These are phyloP conservation scores for Berberis vulgaris DNA, from an alignment of 164 flowering plant genomes.

Conservation along the genomic window DNA sequence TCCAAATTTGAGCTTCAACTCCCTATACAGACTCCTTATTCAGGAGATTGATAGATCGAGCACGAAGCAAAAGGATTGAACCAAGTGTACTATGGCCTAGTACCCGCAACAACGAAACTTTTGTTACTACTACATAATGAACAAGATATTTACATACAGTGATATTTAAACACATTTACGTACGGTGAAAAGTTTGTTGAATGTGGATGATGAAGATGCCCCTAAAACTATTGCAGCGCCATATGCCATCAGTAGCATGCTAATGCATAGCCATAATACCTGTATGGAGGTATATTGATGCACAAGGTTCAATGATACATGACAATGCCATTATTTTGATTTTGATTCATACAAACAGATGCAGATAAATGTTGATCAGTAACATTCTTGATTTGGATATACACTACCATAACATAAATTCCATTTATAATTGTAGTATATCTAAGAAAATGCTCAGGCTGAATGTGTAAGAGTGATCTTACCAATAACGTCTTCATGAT, in stretches of 20 bases:
- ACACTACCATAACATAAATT: too few species aligned
- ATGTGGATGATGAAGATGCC: conserved; percentile 23
- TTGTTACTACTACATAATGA: not conserved
- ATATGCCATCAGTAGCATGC: conserved; percentile 34
- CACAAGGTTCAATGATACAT: too few species aligned
- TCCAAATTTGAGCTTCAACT: too few species aligned
- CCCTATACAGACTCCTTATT: conserved; percentile 20
- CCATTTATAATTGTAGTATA: too few species aligned
- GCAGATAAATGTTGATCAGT: too few species aligned
- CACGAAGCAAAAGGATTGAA: conserved; percentile 28
- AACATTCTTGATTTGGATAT: too few species aligned
- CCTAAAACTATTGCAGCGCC: conserved; percentile 36
- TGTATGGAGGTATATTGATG: not conserved
- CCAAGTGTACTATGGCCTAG: conserved; percentile 35
- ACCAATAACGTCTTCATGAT: too few species aligned
- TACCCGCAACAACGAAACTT: conserved; percentile 15
- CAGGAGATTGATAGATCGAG: conserved; percentile 30
- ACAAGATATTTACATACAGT: not conserved
- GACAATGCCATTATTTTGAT: too few species aligned
- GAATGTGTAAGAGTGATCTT: too few species aligned
- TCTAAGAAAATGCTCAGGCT: too few species aligned
- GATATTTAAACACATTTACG: not conserved
- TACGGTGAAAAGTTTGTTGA: conserved; percentile 37
- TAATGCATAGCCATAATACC: conserved; percentile 52
- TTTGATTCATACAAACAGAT: too few species aligned